Conservation (phyloP, 1,284 basidiomycete species). For the Irpex rosettiformis region DNA sequence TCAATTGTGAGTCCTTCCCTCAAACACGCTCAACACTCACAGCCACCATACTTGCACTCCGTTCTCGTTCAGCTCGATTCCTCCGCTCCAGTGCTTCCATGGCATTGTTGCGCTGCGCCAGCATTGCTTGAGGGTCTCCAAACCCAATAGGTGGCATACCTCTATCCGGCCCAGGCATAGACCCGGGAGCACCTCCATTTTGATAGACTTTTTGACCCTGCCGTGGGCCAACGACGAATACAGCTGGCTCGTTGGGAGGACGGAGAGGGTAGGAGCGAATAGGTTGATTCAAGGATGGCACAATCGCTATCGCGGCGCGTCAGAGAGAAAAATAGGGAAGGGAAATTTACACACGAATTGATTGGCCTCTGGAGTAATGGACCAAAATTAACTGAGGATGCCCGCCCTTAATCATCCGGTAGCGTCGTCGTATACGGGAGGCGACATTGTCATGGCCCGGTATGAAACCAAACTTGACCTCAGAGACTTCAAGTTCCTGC, state of each 20-base stretch:
- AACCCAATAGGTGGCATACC: conserved; percentile 14
- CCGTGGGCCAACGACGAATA: conserved; percentile 69
- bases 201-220: conserved; percentile 58
- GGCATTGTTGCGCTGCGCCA: conserved; percentile 65
- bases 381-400: conserved; percentile 65
- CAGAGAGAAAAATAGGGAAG: conserved; percentile 14
- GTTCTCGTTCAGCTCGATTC: conserved; percentile 36
- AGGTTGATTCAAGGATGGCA: conserved; percentile 54
- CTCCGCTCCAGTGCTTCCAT: conserved; percentile 67
- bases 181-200: conserved; percentile 12
- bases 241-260: conserved; percentile 54
- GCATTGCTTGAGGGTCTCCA: conserved; percentile 52
- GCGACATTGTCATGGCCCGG: conserved; percentile 59
- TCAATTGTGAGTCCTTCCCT: conserved; percentile 12
- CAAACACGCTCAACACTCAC: conserved; percentile 15
- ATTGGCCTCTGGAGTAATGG: conserved; percentile 65
- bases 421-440: conserved; percentile 63
- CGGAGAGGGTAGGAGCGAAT: conserved; percentile 68
- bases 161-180: conserved; percentile 7
- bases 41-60: conserved; percentile 31
- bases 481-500: conserved; percentile 72
- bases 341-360: conserved; percentile 46
- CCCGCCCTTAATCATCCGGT: conserved; percentile 66
- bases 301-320: conserved; percentile 42
- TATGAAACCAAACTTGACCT: conserved; percentile 72